phyloP scores from a whole-genome alignment of 208 protist species.

The Wallacemonas sp. region DNA sequence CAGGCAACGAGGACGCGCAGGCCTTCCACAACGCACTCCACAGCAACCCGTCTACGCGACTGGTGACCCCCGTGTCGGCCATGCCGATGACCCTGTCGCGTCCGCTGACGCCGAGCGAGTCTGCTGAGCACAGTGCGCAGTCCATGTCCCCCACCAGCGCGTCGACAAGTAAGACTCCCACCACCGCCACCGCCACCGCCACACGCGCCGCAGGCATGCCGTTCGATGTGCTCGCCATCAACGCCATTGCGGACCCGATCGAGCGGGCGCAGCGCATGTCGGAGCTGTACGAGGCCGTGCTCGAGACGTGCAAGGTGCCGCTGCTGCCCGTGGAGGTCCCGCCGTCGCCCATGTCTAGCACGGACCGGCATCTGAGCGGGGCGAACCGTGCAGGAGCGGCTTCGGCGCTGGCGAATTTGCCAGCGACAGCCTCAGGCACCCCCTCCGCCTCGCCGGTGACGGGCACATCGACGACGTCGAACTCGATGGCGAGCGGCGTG shows the following conservation, averaged over 20 bases:
- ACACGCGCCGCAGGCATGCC: background rate
- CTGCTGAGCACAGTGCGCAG: background rate
- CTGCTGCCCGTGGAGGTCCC: background rate
- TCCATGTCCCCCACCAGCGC: background rate
- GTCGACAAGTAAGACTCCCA: background rate
- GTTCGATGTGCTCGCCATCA: constrained; percentile 12
- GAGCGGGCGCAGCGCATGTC: constrained; percentile 13
- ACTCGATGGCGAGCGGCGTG: background rate
- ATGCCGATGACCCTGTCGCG: background rate
- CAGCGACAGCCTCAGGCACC: no score
- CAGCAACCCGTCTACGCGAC: background rate
- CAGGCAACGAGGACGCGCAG: constrained; percentile 23
- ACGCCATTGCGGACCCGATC: constrained; percentile 8
- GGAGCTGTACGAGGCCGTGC: constrained; percentile 9
- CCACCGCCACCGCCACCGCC: background rate
- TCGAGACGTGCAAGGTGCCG: background rate
- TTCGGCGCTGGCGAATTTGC: no score
- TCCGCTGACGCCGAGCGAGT: constrained; percentile 2
- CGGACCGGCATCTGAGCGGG: no score
- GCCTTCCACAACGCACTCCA: background rate
- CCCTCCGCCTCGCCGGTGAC: no score
- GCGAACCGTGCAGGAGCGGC: no score
- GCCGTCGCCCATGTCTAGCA: constrained; percentile 3
- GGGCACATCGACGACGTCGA: no score
- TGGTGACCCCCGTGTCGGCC: constrained; percentile 15